Percentiles rank a stretch among this genome's conserved stretches.
These are phyloP conservation scores for Rhynchospora breviuscula DNA, from an alignment of 176 grass and related monocot genomes.

Conservation along the genomic window DNA sequence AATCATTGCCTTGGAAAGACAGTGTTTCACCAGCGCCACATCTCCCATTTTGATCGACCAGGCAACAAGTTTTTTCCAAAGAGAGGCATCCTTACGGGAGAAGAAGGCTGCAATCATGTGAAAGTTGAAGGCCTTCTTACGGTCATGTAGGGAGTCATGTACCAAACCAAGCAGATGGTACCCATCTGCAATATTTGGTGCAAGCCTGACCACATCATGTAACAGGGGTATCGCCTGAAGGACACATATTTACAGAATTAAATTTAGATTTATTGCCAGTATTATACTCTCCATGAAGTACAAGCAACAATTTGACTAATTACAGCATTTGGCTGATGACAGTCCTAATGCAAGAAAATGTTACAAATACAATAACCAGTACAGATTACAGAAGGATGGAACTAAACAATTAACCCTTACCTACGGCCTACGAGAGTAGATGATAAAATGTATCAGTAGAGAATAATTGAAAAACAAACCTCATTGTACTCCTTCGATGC, in stretches of 20 bases:
- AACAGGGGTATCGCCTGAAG: conserved; percentile 68
- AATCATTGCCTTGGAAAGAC: conserved; percentile 71
- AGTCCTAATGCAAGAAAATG: neutral
- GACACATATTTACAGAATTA: neutral
- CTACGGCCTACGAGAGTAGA: neutral
- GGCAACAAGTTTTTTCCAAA: conserved; percentile 72
- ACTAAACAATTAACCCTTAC: neutral
- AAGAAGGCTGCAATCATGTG: conserved; percentile 80
- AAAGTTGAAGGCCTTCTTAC: conserved; percentile 69
- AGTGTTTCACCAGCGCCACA: conserved; percentile 59
- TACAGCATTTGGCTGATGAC: neutral
- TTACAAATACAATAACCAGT: neutral
- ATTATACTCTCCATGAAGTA: neutral
- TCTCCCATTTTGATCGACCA: conserved; percentile 68
- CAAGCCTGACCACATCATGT: conserved; percentile 67
- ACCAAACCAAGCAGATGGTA: conserved; percentile 83
- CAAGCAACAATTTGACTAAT: neutral
- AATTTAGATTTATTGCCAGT: neutral
- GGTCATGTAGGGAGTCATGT: conserved; percentile 60
- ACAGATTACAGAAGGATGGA: neutral
- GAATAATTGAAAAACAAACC: conserved; percentile 33
- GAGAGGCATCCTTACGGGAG: conserved; percentile 70
- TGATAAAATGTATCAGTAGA: neutral
- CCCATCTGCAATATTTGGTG: conserved; percentile 69
- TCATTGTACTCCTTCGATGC: conserved; percentile 60